Conservation (phyloP, 2,329 filamentous ascomycete species). For the Pezicula neosporulosa region DNA sequence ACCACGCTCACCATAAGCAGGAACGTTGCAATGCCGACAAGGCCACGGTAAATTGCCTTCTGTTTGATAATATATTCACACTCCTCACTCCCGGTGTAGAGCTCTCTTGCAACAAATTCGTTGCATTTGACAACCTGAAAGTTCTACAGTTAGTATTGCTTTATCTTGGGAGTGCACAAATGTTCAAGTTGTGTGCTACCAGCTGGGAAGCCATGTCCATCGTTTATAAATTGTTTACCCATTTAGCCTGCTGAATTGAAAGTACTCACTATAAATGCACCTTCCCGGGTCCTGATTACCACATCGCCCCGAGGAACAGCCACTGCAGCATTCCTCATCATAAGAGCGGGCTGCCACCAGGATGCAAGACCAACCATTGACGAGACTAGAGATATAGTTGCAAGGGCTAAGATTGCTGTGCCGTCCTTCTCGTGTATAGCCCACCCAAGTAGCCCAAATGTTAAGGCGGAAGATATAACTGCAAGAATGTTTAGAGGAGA, state of each 20-base stretch:
- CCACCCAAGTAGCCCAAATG: constrained; percentile 42
- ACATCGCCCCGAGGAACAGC: constrained; percentile 50
- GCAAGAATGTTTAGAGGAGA: constrained; percentile 53
- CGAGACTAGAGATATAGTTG: constrained; percentile 48
- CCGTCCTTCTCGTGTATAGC: constrained; percentile 43
- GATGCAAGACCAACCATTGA: constrained; percentile 54
- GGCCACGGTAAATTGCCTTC: constrained; percentile 40
- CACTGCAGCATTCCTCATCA: constrained; percentile 44
- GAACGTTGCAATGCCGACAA: constrained; percentile 56
- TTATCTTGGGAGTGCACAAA: no score
- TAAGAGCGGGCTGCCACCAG: constrained; percentile 53
- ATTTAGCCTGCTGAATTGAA: no score
- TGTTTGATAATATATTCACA: constrained; percentile 50
- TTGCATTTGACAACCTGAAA: constrained; percentile 41
- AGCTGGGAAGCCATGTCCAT: no score
- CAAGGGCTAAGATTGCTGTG: constrained; percentile 47
- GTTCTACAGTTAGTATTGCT: no score
- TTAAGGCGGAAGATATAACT: constrained; percentile 46
- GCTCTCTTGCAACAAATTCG: constrained; percentile 58
- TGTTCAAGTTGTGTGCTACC: no score
- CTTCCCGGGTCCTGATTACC: constrained; percentile 58
- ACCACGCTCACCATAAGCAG: constrained; percentile 60
- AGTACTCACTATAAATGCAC: constrained; percentile 48
- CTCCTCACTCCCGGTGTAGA: constrained; percentile 58
- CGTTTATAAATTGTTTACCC: no score